These are phyloP conservation scores for Gymnopilus dilepis DNA, from an alignment of 768 basidiomycete genomes.

Conservation along the genomic window DNA sequence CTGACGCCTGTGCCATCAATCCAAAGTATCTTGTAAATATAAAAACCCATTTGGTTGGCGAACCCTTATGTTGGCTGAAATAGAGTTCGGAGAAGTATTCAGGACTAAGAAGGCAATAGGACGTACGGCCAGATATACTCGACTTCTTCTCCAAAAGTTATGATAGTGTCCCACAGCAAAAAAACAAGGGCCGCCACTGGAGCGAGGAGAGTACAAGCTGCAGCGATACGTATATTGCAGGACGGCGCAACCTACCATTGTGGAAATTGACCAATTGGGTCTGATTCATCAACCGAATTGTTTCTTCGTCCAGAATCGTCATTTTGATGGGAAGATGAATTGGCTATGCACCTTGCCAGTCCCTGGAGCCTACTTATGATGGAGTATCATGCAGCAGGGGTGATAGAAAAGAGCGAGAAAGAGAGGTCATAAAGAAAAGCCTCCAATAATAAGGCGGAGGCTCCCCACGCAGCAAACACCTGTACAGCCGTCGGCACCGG, in stretches of 20 bases:
- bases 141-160: constrained; percentile 26
- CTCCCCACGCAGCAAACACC: background rate
- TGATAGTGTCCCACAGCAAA: constrained; percentile 26
- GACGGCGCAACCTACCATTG: constrained; percentile 14
- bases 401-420: background rate
- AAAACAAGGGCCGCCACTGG: constrained; percentile 25
- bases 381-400: constrained; percentile 5
- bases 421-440: background rate
- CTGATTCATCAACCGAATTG: constrained; percentile 12
- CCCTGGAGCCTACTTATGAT: background rate
- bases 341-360: background rate
- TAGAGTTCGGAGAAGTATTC: background rate
- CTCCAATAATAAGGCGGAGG: background rate
- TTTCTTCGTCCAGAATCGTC: constrained; percentile 1
- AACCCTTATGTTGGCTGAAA: constrained; percentile 17
- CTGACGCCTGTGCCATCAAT: constrained; percentile 24
- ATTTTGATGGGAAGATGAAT: background rate
- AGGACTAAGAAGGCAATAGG: background rate
- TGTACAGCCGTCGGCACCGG: constrained; percentile 8
- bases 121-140: constrained; percentile 28
- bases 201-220: background rate
- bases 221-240: background rate
- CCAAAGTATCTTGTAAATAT: constrained; percentile 29
- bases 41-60: constrained; percentile 30
- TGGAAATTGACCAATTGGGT: constrained; percentile 18